Conservation (phyloP, 1,284 basidiomycete species). For the Fomitiporia mediterranea region DNA sequence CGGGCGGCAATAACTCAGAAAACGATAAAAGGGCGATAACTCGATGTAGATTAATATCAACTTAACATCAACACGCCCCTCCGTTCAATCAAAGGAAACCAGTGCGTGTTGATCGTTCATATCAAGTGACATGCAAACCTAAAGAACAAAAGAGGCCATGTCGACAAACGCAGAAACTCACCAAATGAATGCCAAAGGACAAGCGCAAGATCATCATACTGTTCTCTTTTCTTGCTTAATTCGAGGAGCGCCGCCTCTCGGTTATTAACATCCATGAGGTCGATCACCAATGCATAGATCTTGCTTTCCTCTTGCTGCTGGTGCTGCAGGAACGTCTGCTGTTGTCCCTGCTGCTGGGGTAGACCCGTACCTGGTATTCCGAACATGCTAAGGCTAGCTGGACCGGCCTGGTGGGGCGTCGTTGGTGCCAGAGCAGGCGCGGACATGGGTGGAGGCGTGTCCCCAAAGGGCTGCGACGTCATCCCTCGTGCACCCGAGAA, state of each 20-base stretch:
- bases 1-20: no score
- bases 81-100: no score
- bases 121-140: neutral
- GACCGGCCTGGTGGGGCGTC: constrained; percentile 9
- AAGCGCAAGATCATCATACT: constrained; percentile 97
- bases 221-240: constrained; percentile 98
- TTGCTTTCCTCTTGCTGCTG: constrained; percentile 64
- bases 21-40: no score
- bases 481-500: constrained; percentile 11
- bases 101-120: no score
- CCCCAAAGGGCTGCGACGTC: constrained; percentile 10
- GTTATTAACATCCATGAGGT: constrained; percentile 75
- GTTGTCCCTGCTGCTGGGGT: constrained; percentile 7
- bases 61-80: neutral
- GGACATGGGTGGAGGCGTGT: constrained; percentile 21
- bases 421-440: constrained; percentile 14
- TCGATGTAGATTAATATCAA: no score
- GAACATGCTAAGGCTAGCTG: constrained; percentile 11
- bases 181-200: constrained; percentile 99
- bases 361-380: neutral
- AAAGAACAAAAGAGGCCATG: neutral
- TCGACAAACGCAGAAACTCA: no score
- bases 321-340: neutral
- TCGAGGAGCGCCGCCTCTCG: constrained; percentile 88
- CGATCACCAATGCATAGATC: constrained; percentile 79